phyloP scores from a whole-genome alignment of 1,284 basidiomycete species.

The Dichomitus squalens region DNA sequence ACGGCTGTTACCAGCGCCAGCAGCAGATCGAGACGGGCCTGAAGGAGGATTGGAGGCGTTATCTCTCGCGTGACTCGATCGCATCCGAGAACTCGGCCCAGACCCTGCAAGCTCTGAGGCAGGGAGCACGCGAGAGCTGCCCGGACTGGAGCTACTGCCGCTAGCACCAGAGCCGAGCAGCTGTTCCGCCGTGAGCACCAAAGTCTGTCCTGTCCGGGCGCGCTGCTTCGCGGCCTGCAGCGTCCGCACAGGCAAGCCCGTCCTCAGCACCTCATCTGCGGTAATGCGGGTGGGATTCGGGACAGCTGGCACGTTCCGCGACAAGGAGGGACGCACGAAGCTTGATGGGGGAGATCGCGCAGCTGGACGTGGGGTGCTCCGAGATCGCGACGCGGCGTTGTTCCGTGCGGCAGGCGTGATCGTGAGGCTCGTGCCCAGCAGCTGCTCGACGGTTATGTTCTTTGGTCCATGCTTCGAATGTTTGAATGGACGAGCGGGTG shows the following conservation, averaged over 20 bases:
- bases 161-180: not conserved
- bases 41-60: not conserved
- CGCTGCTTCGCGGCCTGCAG: slow-evolving; percentile 22
- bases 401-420: slow-evolving; percentile 10
- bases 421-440: slow-evolving; percentile 21
- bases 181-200: slow-evolving; percentile 5
- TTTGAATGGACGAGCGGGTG: slow-evolving; percentile 13
- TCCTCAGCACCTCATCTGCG: slow-evolving; percentile 21
- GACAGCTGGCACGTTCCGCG: not conserved
- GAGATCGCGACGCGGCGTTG: not conserved
- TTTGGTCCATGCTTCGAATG: slow-evolving; percentile 7
- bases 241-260: slow-evolving; percentile 20
- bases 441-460: slow-evolving; percentile 20
- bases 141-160: not conserved
- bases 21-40: not conserved
- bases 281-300: slow-evolving; percentile 16
- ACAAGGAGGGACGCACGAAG: slow-evolving; percentile 1
- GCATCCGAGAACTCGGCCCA: not conserved
- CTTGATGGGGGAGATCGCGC: not conserved
- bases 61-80: slow-evolving; percentile 2
- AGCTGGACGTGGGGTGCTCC: not conserved
- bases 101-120: slow-evolving; percentile 6
- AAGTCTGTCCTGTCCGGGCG: slow-evolving; percentile 12
- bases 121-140: not conserved
- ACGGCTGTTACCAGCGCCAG: not conserved